Base-by-base conservation (phyloP, 257 asterid species). In the Solanum chilense region DNA sequence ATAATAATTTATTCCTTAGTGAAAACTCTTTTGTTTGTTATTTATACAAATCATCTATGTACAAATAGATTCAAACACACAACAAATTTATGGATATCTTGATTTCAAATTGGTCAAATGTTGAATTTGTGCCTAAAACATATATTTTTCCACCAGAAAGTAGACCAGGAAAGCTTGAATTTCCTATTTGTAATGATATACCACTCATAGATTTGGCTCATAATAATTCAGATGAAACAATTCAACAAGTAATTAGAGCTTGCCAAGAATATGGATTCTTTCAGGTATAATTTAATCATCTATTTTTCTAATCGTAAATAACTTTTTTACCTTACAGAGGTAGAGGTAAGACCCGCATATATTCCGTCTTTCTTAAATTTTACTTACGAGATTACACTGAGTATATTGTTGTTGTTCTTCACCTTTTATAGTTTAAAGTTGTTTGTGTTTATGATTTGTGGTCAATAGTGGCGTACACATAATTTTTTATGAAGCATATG, bases 261-360 rank as follows among this genome's bases (percentile, higher is more conserved):
- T 82, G 95, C 90, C 90, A 89, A 82, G 91, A 93, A 39, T 91
- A 78, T 85, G 95, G 95, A 0, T 77, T 92, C 87, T 93, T 93
- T 74, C 98, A 92, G 93, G 95, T 92, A 27, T 21, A 80, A 80
- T 1, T 70, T 60, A 60, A 23, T 60, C 29, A 20, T 56, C 2
- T 56, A 18, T 56, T 56, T 56, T 56, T 20, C 5, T 3, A 7
- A 20, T 56, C 12, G 66, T 1, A 56, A 56, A 56, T n/a, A 56
- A 7, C 64, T 0, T 56, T 56, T 18, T 56, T 18, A 56, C n/a
- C n/a, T 56, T 56, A 56, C 0, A 15, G 9, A 52, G 62, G 2
- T 52, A 52, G 23, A 6, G 23, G n/a, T 56, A 56, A 62, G 7
- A 11, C 25, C 0, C 4, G 31, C 5, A 2, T 60, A 23, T 23